These are phyloP conservation scores for Pleurotus cornucopiae DNA, from an alignment of 768 basidiomycete genomes.

Conservation along the genomic window DNA sequence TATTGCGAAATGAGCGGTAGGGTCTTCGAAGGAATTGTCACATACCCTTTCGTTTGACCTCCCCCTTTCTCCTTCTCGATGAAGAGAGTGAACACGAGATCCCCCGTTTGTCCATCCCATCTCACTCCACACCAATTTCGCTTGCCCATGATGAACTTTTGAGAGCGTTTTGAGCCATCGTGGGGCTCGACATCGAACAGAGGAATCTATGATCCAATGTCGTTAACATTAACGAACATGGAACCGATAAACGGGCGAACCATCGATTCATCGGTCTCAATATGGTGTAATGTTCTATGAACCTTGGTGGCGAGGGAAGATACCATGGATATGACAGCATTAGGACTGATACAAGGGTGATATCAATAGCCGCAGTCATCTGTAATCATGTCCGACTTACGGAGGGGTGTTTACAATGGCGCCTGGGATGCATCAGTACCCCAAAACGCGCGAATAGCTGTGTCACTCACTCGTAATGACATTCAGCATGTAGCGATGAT, in stretches of 20 bases:
- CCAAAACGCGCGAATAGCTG: constrained; percentile 1
- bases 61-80: constrained; percentile 82
- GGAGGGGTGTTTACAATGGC: constrained; percentile 96
- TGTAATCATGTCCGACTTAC: constrained; percentile 34
- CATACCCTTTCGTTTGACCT: constrained; percentile 79
- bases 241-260: constrained; percentile 28
- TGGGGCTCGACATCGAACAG: constrained; percentile 71
- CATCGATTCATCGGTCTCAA: constrained; percentile 86
- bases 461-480: constrained; percentile 64
- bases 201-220: constrained; percentile 47
- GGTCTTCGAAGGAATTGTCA: constrained; percentile 1
- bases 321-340: constrained; percentile 74
- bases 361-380: too few relatives aligned
- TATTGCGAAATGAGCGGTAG: constrained; percentile 14
- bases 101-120: constrained; percentile 53
- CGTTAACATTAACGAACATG: neutral
- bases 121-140: constrained; percentile 83
- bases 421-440: constrained; percentile 30
- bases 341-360: constrained; percentile 29
- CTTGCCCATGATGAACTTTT: constrained; percentile 80
- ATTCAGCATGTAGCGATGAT: constrained; percentile 90
- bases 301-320: constrained; percentile 73
- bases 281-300: constrained; percentile 82
- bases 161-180: constrained; percentile 67
- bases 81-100: constrained; percentile 77